phyloP scores from a whole-genome alignment of 306 rosid species.

The Prunus kanzakura region DNA sequence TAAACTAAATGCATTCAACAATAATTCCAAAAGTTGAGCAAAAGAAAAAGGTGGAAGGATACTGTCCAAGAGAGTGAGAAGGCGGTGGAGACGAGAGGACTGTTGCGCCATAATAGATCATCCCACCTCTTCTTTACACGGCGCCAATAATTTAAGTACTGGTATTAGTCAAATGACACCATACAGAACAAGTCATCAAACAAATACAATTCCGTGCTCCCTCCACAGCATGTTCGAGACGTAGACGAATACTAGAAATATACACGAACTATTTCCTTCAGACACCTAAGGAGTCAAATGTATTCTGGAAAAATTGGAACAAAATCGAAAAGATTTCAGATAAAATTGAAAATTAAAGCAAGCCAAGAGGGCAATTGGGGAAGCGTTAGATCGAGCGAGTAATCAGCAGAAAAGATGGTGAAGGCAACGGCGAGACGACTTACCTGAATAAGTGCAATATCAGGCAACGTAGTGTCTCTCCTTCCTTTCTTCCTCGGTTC shows the following conservation, averaged over 20 bases:
- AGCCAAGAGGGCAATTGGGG: not conserved
- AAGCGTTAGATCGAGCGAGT: conserved; percentile 7
- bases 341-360: not conserved
- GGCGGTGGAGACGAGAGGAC: conserved; percentile 97
- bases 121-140: conserved; percentile 35
- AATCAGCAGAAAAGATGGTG: not conserved
- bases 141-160: conserved; percentile 1
- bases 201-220: not conserved
- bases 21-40: conserved; percentile 1
- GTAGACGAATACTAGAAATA: not conserved
- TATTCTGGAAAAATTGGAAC: not conserved
- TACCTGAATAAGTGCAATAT: conserved; percentile 3
- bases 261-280: not conserved
- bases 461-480: conserved; percentile 4
- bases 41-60: conserved; percentile 41
- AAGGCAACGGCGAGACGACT: not conserved
- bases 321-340: not conserved
- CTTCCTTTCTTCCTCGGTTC: conserved; percentile 7
- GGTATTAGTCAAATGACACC: not conserved
- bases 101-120: conserved; percentile 93
- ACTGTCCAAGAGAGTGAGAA: conserved; percentile 96
- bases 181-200: not conserved
- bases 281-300: not conserved
- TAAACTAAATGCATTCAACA: conserved; percentile 2
- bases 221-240: not conserved